phyloP scores from a whole-genome alignment of 1,284 basidiomycete genomes.

The Ustilago sp. region DNA sequence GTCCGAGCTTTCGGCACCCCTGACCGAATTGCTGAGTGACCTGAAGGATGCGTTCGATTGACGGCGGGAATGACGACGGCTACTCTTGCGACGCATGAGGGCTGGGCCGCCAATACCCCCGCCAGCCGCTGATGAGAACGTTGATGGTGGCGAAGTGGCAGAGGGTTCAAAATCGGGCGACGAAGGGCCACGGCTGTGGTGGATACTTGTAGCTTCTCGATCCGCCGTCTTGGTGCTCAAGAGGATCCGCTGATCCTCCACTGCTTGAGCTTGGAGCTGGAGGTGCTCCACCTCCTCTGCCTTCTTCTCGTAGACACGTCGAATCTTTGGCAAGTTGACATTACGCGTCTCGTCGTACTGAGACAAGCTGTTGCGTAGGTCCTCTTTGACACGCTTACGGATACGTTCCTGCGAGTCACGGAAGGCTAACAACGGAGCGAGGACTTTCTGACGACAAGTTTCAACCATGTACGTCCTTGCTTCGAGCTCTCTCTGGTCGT shows the following conservation, averaged over 20 bases:
- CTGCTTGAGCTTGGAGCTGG: conserved; percentile 61
- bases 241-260: conserved; percentile 64
- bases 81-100: conserved; percentile 39
- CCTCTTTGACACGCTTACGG: conserved; percentile 64
- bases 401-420: conserved; percentile 66
- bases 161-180: conserved; percentile 20
- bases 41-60: conserved; percentile 32
- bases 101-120: neutral
- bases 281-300: conserved; percentile 65
- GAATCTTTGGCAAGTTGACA: conserved; percentile 55
- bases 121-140: conserved; percentile 3
- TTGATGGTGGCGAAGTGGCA: conserved; percentile 23
- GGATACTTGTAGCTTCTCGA: conserved; percentile 9
- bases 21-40: conserved; percentile 20
- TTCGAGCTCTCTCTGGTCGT: conserved; percentile 59
- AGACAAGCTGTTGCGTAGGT: conserved; percentile 52
- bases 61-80: conserved; percentile 32
- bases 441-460: conserved; percentile 47
- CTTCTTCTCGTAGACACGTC: conserved; percentile 59
- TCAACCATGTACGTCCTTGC: conserved; percentile 56
- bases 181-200: conserved; percentile 19
- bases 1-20: conserved; percentile 31
- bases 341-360: conserved; percentile 66
- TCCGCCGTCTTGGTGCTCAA: conserved; percentile 44
- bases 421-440: conserved; percentile 61